Base-by-base conservation (phyloP, 2,329 filamentous ascomycete genomes). In the Aspergillus alliaceus region DNA sequence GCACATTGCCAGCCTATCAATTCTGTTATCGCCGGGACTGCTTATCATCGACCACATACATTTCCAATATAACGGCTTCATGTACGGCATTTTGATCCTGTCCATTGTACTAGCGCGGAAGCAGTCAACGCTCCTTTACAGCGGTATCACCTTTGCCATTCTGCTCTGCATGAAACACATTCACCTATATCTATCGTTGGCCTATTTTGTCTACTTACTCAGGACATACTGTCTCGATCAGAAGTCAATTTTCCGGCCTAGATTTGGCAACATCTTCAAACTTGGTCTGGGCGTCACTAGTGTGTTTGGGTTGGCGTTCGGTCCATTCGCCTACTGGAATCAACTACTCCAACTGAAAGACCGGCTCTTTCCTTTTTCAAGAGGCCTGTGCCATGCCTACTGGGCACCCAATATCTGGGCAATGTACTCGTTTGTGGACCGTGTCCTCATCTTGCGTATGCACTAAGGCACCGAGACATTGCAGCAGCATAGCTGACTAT, bases 401-500 rank as follows among this genome's bases (percentile, higher is more conserved):
- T 99, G 95, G 95, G 95, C 95, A 12, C 93, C 95, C 0, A 99
- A 99, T 65, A 80, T 96, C 1, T 99, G 95, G 95, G 93, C 95
- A 0, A 84, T 98, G 71, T 99, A 99, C 76, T 97, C 95, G 0
- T 96, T 98, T 72, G 79, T 84, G 2, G 95, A 99, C 69, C 84
- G 95, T 53, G 77, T 91, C 7, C 73, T 99, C 64, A 96, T 99
- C 58, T 85, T 87, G 66, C 76, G 91, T 96, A 79, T 72, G 86
- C 76, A 14, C 20, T 46, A 27, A 12, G 22, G 2, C 5, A 14
- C 6, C n/a, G 15, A 22, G 39, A 54, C 4, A 34, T 3, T 35
- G n/a, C 27, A 25, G n/a, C 47, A 22, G 35, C 39, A 42, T 20
- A 60, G 58, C 74, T 83, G 58, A 81, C 62, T 48, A n/a, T 20